Conservation (phyloP, 176 grass and related monocot genomes). For the maize (Zea mays) region Zm-B73-REFERENCE-NAM-5.0 NC_050096.1:233676501-233677000, state of each 20-base stretch:
- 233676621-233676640: constrained; percentile 36
- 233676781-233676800: constrained; percentile 7
- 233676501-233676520: constrained; percentile 35
- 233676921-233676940: constrained; percentile 40
- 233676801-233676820: constrained; percentile 13
- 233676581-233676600: constrained; percentile 6
- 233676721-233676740: constrained; percentile 21
- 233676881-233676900: constrained; percentile 19
- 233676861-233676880: constrained; percentile 29
- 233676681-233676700: constrained; percentile 29
- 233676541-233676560: constrained; percentile 22
- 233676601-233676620: constrained; percentile 47
- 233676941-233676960: constrained; percentile 74
- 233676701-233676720: constrained; percentile 17
- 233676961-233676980: constrained; percentile 62
- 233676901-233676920: constrained; percentile 45
- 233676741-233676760: constrained; percentile 8
- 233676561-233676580: constrained; percentile 15
- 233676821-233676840: constrained; percentile 10
- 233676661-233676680: neutral
- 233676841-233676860: constrained; percentile 48
- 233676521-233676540: constrained; percentile 28
- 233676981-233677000: constrained; percentile 75
- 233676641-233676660: constrained; percentile 27
- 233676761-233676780: constrained; percentile 12